Base-by-base conservation (phyloP, 1,284 basidiomycete genomes). In the Sporisorium scitamineum region DNA sequence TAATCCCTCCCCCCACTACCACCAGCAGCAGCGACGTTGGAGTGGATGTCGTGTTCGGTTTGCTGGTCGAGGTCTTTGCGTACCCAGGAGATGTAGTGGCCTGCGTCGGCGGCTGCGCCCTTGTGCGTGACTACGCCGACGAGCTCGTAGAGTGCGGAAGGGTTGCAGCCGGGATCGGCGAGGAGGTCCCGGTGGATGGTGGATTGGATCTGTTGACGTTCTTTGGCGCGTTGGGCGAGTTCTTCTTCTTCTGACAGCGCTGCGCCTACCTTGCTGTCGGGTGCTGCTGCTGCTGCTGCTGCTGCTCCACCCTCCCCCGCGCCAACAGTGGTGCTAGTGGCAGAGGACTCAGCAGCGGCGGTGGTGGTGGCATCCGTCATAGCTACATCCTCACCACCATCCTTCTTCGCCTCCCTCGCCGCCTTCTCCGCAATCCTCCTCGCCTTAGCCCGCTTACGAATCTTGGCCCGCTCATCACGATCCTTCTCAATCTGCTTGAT, bases 101-200 rank as follows among this genome's bases (percentile, higher is more conserved):
- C 95, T 0, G 93, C 91, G 83, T 98, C 95, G 0, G 96, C 95
- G 0, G 92, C 92, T 0, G 94, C 91, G 18, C 97, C 97, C 85
- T 99, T 99, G 89, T 98, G 96, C 27, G 95, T 97, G 16, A 99
- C 91, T 82, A 99, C 93, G 91, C 93, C 92, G 61, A 93, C 90
- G 39, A 95, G 89, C 63, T 95, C 94, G 85, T 95, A 96, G 79
- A 95, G 80, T 13, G 92, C 94, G 16, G 89, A 92, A 29, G 89
- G 86, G 83, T 92, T 94, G 70, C 89, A 88, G 0, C 94, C 94
- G 14, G 89, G 84, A 82, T 95, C 94, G 2, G 84, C 87, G 80
- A 89, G 90, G 61, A 94, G 71, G 54, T 90, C 90, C 0, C 90
- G 87, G 80, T 91, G 88, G 8, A 94, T 87, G 11, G 93, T 88